Conservation (phyloP, 2,329 filamentous ascomycete species). For the Neonectria hederae region DNA sequence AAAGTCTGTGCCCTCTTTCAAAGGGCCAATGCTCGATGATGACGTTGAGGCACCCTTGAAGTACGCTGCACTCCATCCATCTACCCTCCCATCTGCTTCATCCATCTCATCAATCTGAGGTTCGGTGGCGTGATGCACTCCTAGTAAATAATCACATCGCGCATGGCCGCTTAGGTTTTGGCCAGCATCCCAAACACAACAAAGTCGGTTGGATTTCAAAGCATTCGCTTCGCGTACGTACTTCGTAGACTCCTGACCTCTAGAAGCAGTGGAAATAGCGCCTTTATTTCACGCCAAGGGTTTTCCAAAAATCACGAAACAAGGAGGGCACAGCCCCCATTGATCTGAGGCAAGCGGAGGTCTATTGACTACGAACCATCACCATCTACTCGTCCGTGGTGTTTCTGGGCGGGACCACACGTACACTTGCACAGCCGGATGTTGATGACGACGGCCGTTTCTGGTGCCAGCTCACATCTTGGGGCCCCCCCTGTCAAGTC, state of each 20-base stretch:
- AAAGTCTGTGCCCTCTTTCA: neutral
- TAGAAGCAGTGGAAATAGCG: neutral
- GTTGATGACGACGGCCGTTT: conserved; percentile 22
- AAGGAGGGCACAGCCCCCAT: conserved; percentile 14
- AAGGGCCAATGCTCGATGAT: conserved; percentile 1
- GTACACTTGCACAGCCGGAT: conserved; percentile 18
- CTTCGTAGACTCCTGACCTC: neutral
- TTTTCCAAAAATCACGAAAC: neutral
- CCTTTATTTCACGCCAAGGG: neutral
- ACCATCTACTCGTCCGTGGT: neutral
- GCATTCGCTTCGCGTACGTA: neutral
- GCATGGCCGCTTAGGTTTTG: conserved; percentile 1
- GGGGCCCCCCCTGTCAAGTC: neutral
- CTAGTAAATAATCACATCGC: neutral
- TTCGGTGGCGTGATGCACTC: conserved; percentile 13
- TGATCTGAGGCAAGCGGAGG: conserved; percentile 2
- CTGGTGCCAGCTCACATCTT: conserved; percentile 9
- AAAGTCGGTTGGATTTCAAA: neutral
- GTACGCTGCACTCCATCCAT: neutral
- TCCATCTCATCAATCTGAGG: conserved; percentile 9
- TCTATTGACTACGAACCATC: conserved; percentile 1
- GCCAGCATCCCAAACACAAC: conserved; percentile 8
- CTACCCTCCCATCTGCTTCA: conserved; percentile 3
- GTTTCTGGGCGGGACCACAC: neutral
- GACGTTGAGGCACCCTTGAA: neutral